Percentiles rank a stretch among this genome's conserved stretches.
These are phyloP conservation scores for Osmanthus fragrans DNA, from an alignment of 257 asterid genomes.

Conservation along the genomic window DNA sequence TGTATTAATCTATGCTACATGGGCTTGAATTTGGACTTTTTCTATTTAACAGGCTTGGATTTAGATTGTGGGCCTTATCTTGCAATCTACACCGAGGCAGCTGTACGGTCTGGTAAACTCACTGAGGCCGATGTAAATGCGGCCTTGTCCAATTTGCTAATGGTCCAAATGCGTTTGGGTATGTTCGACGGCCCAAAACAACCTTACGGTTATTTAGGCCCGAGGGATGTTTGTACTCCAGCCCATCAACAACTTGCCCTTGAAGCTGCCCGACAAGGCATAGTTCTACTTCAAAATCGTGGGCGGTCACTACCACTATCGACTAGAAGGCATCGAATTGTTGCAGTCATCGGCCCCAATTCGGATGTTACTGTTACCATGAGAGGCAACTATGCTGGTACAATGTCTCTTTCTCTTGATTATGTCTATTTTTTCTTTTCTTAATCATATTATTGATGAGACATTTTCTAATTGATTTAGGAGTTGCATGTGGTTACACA, in stretches of 20 bases:
- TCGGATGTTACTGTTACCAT: slow-evolving; percentile 73
- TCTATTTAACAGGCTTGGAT: slow-evolving; percentile 57
- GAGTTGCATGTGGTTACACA: slow-evolving; percentile 67
- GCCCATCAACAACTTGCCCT: slow-evolving; percentile 82
- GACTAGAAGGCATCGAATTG: slow-evolving; percentile 34
- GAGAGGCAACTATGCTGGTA: slow-evolving; percentile 97
- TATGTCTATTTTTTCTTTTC: neutral
- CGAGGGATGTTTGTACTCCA: slow-evolving; percentile 68
- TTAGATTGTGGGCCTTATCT: slow-evolving; percentile 92
- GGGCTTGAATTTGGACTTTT: neutral
- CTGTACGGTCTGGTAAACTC: slow-evolving; percentile 55
- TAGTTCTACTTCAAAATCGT: slow-evolving; percentile 68
- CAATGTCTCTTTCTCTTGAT: neutral
- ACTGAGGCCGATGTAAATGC: slow-evolving; percentile 55
- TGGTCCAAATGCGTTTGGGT: slow-evolving; percentile 89
- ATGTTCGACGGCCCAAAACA: slow-evolving; percentile 78
- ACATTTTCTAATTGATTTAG: slow-evolving; percentile 29
- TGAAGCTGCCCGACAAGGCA: slow-evolving; percentile 94
- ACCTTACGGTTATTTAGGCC: slow-evolving; percentile 66
- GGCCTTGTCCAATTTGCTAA: slow-evolving; percentile 60
- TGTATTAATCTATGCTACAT: neutral
- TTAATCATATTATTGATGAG: too few species aligned
- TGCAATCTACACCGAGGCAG: slow-evolving; percentile 66
- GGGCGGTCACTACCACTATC: slow-evolving; percentile 71
- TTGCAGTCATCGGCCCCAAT: slow-evolving; percentile 95